These are phyloP conservation scores for Cladorrhinum sp. DNA, from an alignment of 2,329 filamentous ascomycete genomes.

Conservation along the genomic window DNA sequence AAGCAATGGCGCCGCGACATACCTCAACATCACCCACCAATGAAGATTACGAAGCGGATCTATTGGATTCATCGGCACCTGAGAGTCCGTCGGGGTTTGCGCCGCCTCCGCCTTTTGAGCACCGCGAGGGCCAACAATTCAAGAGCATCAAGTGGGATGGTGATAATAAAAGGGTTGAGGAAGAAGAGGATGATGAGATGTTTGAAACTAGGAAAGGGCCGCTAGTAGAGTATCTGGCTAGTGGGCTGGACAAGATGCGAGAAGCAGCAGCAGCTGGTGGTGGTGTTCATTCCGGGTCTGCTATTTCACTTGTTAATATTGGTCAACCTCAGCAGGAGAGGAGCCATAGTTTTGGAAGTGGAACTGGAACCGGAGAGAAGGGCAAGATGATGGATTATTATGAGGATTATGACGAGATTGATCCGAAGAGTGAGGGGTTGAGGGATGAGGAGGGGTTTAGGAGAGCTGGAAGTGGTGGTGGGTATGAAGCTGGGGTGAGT, in stretches of 20 bases:
- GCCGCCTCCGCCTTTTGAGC: conserved; percentile 25
- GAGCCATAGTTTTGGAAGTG: conserved; percentile 5
- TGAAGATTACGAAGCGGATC: neutral
- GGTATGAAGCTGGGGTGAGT: neutral
- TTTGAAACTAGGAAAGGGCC: conserved; percentile 29
- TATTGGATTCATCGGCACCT: neutral
- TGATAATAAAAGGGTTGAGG: conserved; percentile 3
- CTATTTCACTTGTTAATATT: neutral
- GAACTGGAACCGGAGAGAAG: conserved; percentile 23
- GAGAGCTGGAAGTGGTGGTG: conserved; percentile 22
- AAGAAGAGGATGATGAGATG: conserved; percentile 19
- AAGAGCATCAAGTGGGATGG: conserved; percentile 13
- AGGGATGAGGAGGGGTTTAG: conserved; percentile 42
- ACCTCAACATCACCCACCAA: neutral
- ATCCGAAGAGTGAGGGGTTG: conserved; percentile 47
- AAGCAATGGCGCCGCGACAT: conserved; percentile 32
- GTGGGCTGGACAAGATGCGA: conserved; percentile 36
- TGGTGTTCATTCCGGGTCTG: neutral
- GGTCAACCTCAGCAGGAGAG: neutral
- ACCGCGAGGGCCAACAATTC: conserved; percentile 4
- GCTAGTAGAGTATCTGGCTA: conserved; percentile 32
- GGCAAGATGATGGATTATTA: conserved; percentile 16
- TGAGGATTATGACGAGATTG: conserved; percentile 39
- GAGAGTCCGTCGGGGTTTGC: conserved; percentile 11
- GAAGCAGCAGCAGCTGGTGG: conserved; percentile 18